Conservation (phyloP, 1,284 basidiomycete species). For the Rhodotorula sp. region DNA sequence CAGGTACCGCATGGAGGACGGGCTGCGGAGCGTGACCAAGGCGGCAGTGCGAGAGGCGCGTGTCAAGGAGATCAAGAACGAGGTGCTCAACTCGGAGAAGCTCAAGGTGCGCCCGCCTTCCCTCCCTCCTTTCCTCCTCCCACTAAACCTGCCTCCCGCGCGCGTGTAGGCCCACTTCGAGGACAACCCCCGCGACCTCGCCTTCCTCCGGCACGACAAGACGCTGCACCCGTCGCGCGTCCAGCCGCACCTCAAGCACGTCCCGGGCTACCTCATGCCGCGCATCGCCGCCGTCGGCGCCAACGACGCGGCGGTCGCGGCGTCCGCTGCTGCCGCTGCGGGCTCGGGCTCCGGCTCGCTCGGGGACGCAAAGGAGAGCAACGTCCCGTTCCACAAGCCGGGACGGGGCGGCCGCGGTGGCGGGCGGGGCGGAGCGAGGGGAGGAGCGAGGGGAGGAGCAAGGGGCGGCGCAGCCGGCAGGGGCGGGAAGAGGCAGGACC, state of each 20-base stretch:
- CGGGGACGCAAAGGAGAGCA: too few relatives aligned
- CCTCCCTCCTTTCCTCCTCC: not conserved
- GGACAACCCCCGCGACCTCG: conserved; percentile 91
- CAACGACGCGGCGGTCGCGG: conserved; percentile 21
- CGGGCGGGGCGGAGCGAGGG: conserved; percentile 8
- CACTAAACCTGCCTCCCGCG: not conserved
- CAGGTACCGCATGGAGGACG: conserved; percentile 97
- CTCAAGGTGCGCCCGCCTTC: conserved; percentile 69
- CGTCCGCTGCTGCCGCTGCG: conserved; percentile 4
- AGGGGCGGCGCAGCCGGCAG: not conserved
- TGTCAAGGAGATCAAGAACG: conserved; percentile 89
- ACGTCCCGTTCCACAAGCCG: conserved; percentile 41
- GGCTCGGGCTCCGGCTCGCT: too few relatives aligned
- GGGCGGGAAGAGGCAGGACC: conserved; percentile 32
- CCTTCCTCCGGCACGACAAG: conserved; percentile 92
- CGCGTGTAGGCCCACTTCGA: conserved; percentile 87
- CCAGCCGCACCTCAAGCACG: conserved; percentile 91
- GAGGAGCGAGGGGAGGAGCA: not conserved
- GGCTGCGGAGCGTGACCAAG: conserved; percentile 81
- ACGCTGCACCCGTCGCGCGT: conserved; percentile 83
- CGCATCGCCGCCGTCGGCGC: conserved; percentile 60
- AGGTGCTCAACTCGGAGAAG: conserved; percentile 93
- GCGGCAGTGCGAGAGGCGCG: conserved; percentile 86
- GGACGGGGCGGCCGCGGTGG: conserved; percentile 10
- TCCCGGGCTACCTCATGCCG: conserved; percentile 91